Evolutionary conservation across 2,329 filamentous ascomycete species (phyloP).

Genomic region (Colletotrichum siamense): DNA sequence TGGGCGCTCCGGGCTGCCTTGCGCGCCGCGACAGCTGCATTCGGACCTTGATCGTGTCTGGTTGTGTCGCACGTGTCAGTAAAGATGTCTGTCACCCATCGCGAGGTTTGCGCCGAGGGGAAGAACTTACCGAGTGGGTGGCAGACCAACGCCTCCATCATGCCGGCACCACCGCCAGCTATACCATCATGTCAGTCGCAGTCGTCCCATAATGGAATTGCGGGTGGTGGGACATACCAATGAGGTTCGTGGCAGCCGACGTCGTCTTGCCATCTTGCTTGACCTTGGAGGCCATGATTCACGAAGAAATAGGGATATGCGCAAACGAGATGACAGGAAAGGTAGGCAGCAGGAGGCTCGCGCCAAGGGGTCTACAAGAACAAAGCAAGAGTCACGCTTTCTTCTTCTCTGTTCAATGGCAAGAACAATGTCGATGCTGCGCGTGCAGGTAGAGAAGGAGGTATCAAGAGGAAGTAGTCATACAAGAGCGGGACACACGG

Average conservation of each 20-base stretch:
- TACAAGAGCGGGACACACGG: not conserved
- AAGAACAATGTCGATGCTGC: not conserved
- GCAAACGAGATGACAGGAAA: not conserved
- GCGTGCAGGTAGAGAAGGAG: not conserved
- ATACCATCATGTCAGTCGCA: slow-evolving; percentile 15
- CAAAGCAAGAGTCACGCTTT: not conserved
- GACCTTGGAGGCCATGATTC: slow-evolving; percentile 46
- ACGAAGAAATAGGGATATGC: not conserved
- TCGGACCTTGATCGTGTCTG: slow-evolving; percentile 97
- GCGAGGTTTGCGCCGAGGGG: not conserved
- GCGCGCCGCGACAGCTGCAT: slow-evolving; percentile 97
- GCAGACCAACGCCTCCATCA: slow-evolving; percentile 98
- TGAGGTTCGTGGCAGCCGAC: slow-evolving; percentile 87
- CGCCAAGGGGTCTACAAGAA: not conserved
- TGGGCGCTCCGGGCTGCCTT: slow-evolving; percentile 80
- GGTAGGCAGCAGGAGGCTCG: slow-evolving; percentile 1
- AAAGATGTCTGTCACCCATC: not conserved
- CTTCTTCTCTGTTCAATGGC: not conserved
- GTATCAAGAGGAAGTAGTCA: not conserved
- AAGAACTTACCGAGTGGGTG: slow-evolving; percentile 84
- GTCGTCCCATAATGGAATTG: not conserved
- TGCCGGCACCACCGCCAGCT: slow-evolving; percentile 96
- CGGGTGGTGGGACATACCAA: slow-evolving; percentile 63
- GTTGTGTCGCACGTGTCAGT: not conserved
- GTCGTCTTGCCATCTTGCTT: slow-evolving; percentile 69